These are phyloP conservation scores for Leccinum ponderosum DNA, from an alignment of 1,284 basidiomycete genomes.

Conservation along the genomic window DNA sequence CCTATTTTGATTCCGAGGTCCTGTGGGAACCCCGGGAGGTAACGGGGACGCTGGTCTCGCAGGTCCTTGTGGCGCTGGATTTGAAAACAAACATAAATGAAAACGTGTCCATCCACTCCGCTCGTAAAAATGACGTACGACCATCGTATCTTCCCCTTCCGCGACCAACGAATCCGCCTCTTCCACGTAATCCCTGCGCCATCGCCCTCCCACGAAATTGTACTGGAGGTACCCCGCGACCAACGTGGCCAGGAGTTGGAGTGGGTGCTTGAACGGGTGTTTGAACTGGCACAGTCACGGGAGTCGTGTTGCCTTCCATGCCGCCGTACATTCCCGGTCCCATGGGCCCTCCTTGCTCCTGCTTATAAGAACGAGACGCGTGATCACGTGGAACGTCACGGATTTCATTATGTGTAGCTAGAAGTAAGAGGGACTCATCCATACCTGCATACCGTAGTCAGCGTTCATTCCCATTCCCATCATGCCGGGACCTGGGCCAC, in stretches of 20 bases:
- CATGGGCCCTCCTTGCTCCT: conserved; percentile 41
- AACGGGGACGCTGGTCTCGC: conserved; percentile 76
- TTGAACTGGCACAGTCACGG: conserved; percentile 34
- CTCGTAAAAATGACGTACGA: conserved; percentile 35
- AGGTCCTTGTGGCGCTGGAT: conserved; percentile 48
- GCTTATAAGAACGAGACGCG: conserved; percentile 29
- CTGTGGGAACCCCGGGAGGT: conserved; percentile 81
- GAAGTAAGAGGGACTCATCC: conserved; percentile 38
- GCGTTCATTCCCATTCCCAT: conserved; percentile 53
- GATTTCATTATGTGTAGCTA: conserved; percentile 41
- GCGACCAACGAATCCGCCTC: conserved; percentile 48
- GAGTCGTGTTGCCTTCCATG: conserved; percentile 48
- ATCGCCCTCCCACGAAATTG: conserved; percentile 59
- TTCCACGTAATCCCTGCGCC: conserved; percentile 39
- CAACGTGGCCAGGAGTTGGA: conserved; percentile 38
- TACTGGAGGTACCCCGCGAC: conserved; percentile 47
- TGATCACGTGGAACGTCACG: conserved; percentile 31
- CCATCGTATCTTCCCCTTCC: conserved; percentile 48
- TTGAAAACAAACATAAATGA: not conserved
- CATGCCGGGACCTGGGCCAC: conserved; percentile 47
- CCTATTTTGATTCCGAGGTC: conserved; percentile 82
- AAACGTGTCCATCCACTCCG: not conserved
- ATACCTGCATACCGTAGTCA: conserved; percentile 65
- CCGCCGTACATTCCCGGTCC: conserved; percentile 57
- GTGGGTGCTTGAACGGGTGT: conserved; percentile 34